Percentiles rank a stretch among this genome's conserved stretches.
These are phyloP conservation scores for Saccharomycopsis fibuligera DNA, from an alignment of 805 yeast genomes.

Conservation along the genomic window DNA sequence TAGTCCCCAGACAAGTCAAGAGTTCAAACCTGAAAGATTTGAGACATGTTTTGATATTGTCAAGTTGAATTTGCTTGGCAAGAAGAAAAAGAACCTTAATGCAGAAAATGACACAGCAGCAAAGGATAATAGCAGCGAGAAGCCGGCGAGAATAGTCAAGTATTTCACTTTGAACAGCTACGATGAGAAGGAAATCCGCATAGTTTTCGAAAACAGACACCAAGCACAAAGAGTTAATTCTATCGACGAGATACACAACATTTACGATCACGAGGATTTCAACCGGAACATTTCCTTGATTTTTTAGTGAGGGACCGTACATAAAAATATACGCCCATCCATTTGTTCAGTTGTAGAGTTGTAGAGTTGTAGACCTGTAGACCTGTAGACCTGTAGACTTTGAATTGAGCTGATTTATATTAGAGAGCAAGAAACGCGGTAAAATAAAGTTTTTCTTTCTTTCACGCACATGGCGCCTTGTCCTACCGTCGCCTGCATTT, in stretches of 20 bases:
- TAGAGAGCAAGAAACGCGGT: too few relatives aligned
- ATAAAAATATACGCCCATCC: too few relatives aligned
- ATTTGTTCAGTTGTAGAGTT: too few relatives aligned
- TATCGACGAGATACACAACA: conserved; percentile 17
- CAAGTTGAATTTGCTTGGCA: not conserved
- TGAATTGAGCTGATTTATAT: too few relatives aligned
- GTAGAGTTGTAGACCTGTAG: too few relatives aligned
- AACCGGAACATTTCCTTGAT: too few relatives aligned
- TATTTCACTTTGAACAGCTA: conserved; percentile 17
- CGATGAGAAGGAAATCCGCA: conserved; percentile 16
- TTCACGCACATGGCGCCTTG: too few relatives aligned
- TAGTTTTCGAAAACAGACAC: conserved; percentile 1
- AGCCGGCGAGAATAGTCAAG: conserved; percentile 2
- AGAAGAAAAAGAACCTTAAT: too few relatives aligned
- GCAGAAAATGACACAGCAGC: not conserved
- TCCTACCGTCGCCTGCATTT: too few relatives aligned
- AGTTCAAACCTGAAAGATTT: not conserved
- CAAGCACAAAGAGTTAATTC: conserved; percentile 7
- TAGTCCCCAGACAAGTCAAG: not conserved
- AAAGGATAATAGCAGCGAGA: not conserved
- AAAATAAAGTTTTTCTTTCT: too few relatives aligned
- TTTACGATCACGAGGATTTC: conserved; percentile 9
- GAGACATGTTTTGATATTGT: conserved; percentile 10
- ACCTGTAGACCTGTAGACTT: too few relatives aligned
- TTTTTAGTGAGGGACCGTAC: too few relatives aligned